Evolutionary conservation across 441 rosid species (phyloP).

Genomic region (Pelargonium hybrid): DNA sequence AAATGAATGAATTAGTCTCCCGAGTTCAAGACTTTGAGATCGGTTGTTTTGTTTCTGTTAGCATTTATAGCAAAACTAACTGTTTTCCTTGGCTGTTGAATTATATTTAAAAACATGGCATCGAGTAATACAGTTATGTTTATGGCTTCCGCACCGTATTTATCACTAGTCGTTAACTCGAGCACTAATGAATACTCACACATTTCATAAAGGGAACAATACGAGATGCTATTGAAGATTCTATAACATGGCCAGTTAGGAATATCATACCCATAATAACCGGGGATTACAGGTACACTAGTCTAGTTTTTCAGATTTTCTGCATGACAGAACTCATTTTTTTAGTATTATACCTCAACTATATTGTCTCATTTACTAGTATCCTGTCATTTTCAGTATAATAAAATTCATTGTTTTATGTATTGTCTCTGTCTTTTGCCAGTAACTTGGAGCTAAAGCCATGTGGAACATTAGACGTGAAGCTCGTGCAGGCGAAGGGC

Average conservation of each 20-base stretch:
- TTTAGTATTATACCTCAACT: neutral
- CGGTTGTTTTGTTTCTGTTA: too few relatives aligned
- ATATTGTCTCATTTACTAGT: neutral
- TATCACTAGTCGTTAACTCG: neutral
- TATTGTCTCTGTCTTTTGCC: conserved; percentile 17
- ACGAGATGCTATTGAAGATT: conserved; percentile 74
- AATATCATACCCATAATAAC: conserved; percentile 73
- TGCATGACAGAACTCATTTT: neutral
- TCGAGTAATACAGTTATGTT: too few relatives aligned
- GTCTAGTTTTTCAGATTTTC: neutral
- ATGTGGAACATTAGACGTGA: conserved; percentile 82
- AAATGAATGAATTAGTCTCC: too few relatives aligned
- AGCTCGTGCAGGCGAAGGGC: conserved; percentile 86
- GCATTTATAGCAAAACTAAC: too few relatives aligned
- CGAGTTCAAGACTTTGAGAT: too few relatives aligned
- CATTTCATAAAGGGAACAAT: conserved; percentile 60
- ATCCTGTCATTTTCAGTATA: neutral
- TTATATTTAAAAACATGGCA: too few relatives aligned
- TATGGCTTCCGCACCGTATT: too few relatives aligned
- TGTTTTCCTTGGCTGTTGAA: too few relatives aligned
- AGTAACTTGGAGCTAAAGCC: conserved; percentile 89
- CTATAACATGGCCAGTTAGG: conserved; percentile 88
- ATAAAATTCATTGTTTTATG: neutral
- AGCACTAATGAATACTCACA: neutral
- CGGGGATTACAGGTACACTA: conserved; percentile 82